These are phyloP conservation scores for Pisolithus albus DNA, from an alignment of 768 basidiomycete species.

Conservation along the genomic window DNA sequence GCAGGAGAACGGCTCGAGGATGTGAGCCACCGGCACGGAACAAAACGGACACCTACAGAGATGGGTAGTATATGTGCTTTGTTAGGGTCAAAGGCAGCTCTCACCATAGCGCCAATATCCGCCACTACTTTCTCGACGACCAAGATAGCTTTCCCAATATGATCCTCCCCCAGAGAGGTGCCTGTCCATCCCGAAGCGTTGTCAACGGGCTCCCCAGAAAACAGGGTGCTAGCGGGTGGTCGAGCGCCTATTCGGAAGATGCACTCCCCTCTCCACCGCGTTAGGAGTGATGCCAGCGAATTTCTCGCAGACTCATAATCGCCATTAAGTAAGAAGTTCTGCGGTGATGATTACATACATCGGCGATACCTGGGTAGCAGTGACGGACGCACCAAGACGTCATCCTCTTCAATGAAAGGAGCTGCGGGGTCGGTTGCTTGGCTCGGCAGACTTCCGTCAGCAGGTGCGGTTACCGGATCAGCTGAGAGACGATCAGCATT, in stretches of 20 bases:
- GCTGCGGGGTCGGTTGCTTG: not conserved
- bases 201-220: conserved; percentile 41
- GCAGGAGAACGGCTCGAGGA: conserved; percentile 52
- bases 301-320: conserved; percentile 56
- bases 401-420: conserved; percentile 2
- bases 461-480: conserved; percentile 43
- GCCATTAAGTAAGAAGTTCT: conserved; percentile 38
- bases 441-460: not conserved
- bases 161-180: conserved; percentile 39
- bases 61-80: not conserved
- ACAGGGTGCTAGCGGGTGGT: conserved; percentile 52
- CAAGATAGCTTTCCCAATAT: conserved; percentile 42
- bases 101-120: conserved; percentile 76
- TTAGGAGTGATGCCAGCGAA: conserved; percentile 58
- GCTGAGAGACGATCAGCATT: conserved; percentile 28
- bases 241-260: conserved; percentile 66
- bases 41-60: conserved; percentile 47
- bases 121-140: conserved; percentile 49
- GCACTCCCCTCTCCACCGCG: conserved; percentile 65
- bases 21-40: conserved; percentile 40
- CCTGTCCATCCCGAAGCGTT: conserved; percentile 53
- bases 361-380: conserved; percentile 4
- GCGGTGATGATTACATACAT: conserved; percentile 1
- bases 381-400: conserved; percentile 6
- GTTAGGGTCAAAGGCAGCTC: conserved; percentile 1